Evolutionary conservation across 306 rosid species (phyloP), one percentile per base, ranked within the genome.

Genomic region (Dryas octopetala): DNA sequence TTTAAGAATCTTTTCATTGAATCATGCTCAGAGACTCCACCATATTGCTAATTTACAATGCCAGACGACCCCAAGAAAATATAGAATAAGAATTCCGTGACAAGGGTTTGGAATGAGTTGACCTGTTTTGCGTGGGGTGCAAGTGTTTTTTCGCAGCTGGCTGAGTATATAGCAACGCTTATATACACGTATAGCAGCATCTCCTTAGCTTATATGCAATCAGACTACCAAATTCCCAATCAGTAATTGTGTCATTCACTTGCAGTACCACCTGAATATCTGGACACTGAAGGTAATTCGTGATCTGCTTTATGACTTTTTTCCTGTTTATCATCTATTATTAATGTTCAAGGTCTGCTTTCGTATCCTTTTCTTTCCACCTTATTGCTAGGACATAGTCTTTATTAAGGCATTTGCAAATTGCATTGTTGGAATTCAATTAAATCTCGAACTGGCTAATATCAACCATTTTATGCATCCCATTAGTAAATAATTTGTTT

Each of bases 81-180:
- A 45, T 11, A 6, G 54, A 57, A 23, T 41, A 14, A 10, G 16
- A 59, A 46, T 15, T 26, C 9, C 26, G 4, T 71, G 44, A 55
- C 14, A 40, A n/a, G 62, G 50, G 54, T 10, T 70, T 40, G 13
- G 74, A 54, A 53, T 53, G 52, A 55, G 53, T 55, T 55, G 67
- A 59, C 67, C 47, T 7, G 23, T 3, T 58, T 26, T 58, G 54
- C 46, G 53, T 59, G 76, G 76, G 26, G 11, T 17, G 76, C 67
- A 59, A 72, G 67, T 44, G 17, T 9, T 64, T n/a, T 16, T 32
- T 32, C 38, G 38, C 2, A 14, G 57, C 5, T 53, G 71, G 23
- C 1, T 2, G 7, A 5, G 19, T 50, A 68, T 49, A 50, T 2
- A 49, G 60, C 4, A 23, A 15, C n/a, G 59, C 17, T 50, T 46